Evolutionary conservation across 805 yeast genomes (phyloP).

Genomic region (Suhomyces faveliae): DNA sequence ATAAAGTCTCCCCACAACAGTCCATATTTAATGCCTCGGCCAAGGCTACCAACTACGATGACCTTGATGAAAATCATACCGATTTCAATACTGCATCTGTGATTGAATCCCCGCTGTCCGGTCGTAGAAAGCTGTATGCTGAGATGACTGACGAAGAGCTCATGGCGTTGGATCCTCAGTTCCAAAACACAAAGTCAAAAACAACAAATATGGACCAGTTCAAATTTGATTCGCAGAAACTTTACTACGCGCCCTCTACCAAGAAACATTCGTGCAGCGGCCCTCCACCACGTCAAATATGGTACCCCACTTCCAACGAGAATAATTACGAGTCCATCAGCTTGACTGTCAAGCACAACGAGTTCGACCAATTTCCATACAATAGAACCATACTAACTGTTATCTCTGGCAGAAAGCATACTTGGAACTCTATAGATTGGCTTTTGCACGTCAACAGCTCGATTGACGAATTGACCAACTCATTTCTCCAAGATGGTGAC

Average conservation of each 20-base stretch:
- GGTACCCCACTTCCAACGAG: constrained; percentile 33
- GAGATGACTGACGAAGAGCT: constrained; percentile 56
- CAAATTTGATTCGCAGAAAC: constrained; percentile 43
- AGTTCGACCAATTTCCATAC: constrained; percentile 19
- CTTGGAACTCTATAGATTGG: constrained; percentile 46
- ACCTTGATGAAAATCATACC: constrained; percentile 17
- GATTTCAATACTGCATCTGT: constrained; percentile 12
- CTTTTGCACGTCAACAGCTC: constrained; percentile 18
- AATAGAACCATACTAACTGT: constrained; percentile 36
- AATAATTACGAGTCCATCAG: constrained; percentile 38
- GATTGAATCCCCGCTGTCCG: constrained; percentile 5
- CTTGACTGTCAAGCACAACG: constrained; percentile 45
- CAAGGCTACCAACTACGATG: constrained; percentile 18
- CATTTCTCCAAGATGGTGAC: constrained; percentile 39
- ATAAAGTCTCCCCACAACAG: constrained; percentile 31
- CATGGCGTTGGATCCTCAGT: constrained; percentile 54
- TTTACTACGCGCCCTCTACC: constrained; percentile 16
- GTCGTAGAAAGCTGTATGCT: constrained; percentile 45
- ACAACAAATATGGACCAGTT: constrained; percentile 41
- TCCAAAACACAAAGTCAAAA: constrained; percentile 33
- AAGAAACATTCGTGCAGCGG: constrained; percentile 5
- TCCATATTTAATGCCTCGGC: constrained; percentile 12
- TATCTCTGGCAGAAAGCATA: constrained; percentile 41
- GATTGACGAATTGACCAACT: constrained; percentile 6
- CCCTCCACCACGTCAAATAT: constrained; percentile 8